phyloP scores from a whole-genome alignment of 208 protist species.

The Leishmania arabica region DNA sequence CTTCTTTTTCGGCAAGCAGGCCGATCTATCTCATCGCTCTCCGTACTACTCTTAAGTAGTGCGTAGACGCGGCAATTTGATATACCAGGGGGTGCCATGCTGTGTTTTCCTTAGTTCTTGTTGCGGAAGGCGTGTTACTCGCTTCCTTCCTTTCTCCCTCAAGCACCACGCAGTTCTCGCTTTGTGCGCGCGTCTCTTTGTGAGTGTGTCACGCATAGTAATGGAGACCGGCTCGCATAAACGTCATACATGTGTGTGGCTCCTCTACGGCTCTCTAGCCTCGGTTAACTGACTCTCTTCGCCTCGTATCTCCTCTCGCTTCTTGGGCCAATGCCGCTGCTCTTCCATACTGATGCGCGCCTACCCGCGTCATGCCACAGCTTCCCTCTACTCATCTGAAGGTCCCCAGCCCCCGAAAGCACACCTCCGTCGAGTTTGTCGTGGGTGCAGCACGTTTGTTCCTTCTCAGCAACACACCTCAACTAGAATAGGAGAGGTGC shows the following conservation, averaged over 20 bases:
- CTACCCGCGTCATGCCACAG: not conserved
- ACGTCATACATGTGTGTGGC: not conserved
- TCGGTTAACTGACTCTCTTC: not conserved
- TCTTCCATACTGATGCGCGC: not conserved
- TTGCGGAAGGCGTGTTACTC: not conserved
- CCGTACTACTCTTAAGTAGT: not conserved
- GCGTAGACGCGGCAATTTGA: not conserved
- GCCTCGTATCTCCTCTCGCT: not conserved
- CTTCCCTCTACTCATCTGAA: not conserved
- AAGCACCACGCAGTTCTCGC: not conserved
- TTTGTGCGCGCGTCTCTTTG: not conserved
- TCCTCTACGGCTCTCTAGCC: not conserved
- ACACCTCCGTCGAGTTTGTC: not conserved
- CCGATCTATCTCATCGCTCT: not conserved
- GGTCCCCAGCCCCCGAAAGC: not conserved
- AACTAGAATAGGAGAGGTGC: not conserved
- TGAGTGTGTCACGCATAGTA: not conserved
- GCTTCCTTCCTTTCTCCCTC: not conserved
- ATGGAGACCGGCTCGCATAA: not conserved
- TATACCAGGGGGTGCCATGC: not conserved
- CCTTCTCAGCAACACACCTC: not conserved
- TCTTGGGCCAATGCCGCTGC: not conserved
- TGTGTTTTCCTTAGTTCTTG: not conserved
- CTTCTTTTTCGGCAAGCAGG: not conserved
- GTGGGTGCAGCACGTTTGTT: not conserved